Base-by-base conservation (phyloP, 1,284 basidiomycete genomes). In the Leccinum cinnamomeum region DNA sequence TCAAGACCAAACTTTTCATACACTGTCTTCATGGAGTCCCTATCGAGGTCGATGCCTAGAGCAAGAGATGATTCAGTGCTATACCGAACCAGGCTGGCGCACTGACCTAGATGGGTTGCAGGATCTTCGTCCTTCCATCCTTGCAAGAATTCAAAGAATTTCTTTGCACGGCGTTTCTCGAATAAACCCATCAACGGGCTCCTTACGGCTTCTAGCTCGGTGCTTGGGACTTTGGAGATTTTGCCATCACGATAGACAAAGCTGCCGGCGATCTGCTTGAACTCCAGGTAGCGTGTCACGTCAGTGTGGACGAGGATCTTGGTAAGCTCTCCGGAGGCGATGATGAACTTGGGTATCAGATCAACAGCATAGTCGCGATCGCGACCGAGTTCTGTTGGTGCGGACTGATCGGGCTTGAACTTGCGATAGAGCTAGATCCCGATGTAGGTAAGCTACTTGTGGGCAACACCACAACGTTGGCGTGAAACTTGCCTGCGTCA, bases 251-350 rank as follows among this genome's bases (percentile, higher is more conserved):
- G 91, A 78, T 96, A 98, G 64, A 99, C 97, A 78, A 92, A 99
- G 72, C 93, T 96, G 60, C 97, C 97, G 2, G 97, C 95, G 78
- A 99, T 98, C 82, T 98, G 97, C 84, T 99, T 99, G 84, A 99
- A 99, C 78, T 99, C 97, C 74, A 99, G 91, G 81, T 99, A 99
- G 65, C 96, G 90, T 39, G 94, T 97, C 66, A 99, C 97, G 75
- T 99, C 96, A 69, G 97, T 99, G 83, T 99, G 97, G 55, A 99
- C 96, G 66, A 99, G 90, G 78, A 99, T 99, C 78, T 92, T 92
- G 63, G 96, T 98, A 73, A 99, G 90, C 79, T 98, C 97, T 64
- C 97, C 97, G 28, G 95, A 97, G 41, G 97, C 93, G 75, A 99
- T 96, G 83, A 99, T 99, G 82, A 97, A 97, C 81, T 95, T 95